Base-by-base conservation (phyloP, 129 eudicot genomes). In the Apium graveolens region DNA sequence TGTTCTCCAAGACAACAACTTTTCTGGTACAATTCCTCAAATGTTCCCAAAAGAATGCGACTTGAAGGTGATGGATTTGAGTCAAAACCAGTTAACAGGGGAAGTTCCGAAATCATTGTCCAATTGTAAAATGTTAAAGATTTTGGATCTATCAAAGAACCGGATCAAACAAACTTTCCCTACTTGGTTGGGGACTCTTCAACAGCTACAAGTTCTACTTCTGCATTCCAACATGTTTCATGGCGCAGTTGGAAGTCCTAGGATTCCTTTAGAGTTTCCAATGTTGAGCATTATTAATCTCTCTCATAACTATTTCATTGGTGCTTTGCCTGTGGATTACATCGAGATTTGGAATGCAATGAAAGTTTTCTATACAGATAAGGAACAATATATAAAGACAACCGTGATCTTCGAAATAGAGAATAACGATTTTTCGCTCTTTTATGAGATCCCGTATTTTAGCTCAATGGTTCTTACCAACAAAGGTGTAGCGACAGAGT, bases 211-310 rank as follows among this genome's bases (percentile, higher is more conserved):
- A 10, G 86, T 83, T 38, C 71, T 83, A 5, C 20, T 74, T 4
- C 43, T 83, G 35, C 70, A 70, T 16, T 74, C 38, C 38, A 83
- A 83, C 76, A 78, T 26, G 11, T 74, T 83, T 45, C 82, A 83
- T 45, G 82, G 82, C 31, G 66, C 6, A 1, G 65, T 82, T 2
- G 65, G 38, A 18, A 42, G 76, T 53, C 73, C 55, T 0, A 34
- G 20, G 2, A 32, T 0, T 5, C 29, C 14, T 12, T 35, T 4
- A 16, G 66, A 9, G 1, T 83, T 79, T 76, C 72, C 82, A 35
- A 5, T 9, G 74, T 9, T 83, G 60, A 65, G 75, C 17, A 83
- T 83, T 12, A 73, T 83, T 65, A 73, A 83, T 81, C 76, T 78
- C 29, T 79, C 86, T 13, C 16, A n/a, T 57, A 83, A 83, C 26